These are phyloP conservation scores for Cadophora sp. DNA, from an alignment of 2,329 filamentous ascomycete species.

Conservation along the genomic window DNA sequence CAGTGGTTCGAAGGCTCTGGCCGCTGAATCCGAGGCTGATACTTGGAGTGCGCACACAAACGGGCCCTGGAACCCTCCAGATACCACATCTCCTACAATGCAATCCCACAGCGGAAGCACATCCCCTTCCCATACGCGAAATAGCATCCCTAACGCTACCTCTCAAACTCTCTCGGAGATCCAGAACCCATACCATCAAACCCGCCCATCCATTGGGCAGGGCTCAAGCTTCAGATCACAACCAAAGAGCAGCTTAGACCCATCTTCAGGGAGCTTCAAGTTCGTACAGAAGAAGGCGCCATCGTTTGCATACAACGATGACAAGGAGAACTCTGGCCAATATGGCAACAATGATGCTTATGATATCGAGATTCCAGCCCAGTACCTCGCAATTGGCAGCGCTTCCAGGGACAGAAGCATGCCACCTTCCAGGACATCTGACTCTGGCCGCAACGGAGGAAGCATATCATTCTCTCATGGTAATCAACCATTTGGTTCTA, in stretches of 20 bases:
- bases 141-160: conserved; percentile 51
- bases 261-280: conserved; percentile 52
- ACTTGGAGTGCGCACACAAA: conserved; percentile 60
- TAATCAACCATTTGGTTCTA: conserved; percentile 40
- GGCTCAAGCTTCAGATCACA: conserved; percentile 47
- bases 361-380: conserved; percentile 38
- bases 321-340: conserved; percentile 43
- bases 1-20: conserved; percentile 72
- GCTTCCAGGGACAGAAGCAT: conserved; percentile 61
- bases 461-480: conserved; percentile 36
- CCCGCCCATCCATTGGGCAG: conserved; percentile 56
- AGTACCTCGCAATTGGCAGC: conserved; percentile 53
- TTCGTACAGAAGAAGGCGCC: conserved; percentile 41
- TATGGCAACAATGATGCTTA: conserved; percentile 37
- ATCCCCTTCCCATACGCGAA: conserved; percentile 64
- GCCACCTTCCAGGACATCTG: conserved; percentile 62
- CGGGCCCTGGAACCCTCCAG: conserved; percentile 64
- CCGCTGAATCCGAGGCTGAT: conserved; percentile 73
- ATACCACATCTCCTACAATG: conserved; percentile 52
- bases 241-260: conserved; percentile 52
- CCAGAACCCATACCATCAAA: conserved; percentile 49
- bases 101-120: conserved; percentile 56
- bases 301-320: conserved; percentile 40
- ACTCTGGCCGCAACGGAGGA: conserved; percentile 47
- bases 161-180: conserved; percentile 50